These are phyloP conservation scores for Chlamydomonas incerta DNA, from an alignment of 139 green algal genomes.

Conservation along the genomic window DNA sequence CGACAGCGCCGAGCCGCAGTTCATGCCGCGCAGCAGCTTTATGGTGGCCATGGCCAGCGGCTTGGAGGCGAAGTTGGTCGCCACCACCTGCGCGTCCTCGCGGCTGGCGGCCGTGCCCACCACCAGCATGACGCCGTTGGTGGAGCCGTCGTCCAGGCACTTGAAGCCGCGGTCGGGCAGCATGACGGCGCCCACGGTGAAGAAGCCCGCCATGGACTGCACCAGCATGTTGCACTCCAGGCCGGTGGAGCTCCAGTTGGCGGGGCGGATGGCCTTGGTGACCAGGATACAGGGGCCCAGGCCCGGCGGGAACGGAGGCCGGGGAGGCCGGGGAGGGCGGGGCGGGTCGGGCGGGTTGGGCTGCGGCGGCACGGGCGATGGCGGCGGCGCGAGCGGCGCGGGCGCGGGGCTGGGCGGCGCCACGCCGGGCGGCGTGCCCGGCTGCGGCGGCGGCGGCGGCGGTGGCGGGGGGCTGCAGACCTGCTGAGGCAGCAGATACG, in stretches of 20 bases:
- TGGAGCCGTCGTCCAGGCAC: constrained; percentile 29
- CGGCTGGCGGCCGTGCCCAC: constrained; percentile 30
- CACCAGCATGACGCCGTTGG: constrained; percentile 28
- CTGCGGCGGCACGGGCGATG: constrained; percentile 6
- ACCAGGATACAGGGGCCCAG: constrained; percentile 36
- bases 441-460: neutral
- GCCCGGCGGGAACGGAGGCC: constrained; percentile 30
- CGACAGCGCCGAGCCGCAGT: neutral
- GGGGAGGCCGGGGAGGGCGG: neutral
- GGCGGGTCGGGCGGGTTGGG: constrained; percentile 2
- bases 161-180: neutral
- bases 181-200: neutral
- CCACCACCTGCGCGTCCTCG: neutral
- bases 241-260: constrained; percentile 1
- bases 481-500: constrained; percentile 2
- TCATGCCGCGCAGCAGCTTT: constrained; percentile 17
- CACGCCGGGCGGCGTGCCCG: neutral
- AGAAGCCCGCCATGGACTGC: neutral
- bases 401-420: neutral
- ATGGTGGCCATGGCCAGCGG: neutral
- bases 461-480: constrained; percentile 29
- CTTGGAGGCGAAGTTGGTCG: neutral
- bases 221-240: neutral
- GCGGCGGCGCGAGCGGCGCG: neutral
- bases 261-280: constrained; percentile 13